Base-by-base conservation (phyloP, 2,329 filamentous ascomycete genomes). In the Huntiella moniliformis region DNA sequence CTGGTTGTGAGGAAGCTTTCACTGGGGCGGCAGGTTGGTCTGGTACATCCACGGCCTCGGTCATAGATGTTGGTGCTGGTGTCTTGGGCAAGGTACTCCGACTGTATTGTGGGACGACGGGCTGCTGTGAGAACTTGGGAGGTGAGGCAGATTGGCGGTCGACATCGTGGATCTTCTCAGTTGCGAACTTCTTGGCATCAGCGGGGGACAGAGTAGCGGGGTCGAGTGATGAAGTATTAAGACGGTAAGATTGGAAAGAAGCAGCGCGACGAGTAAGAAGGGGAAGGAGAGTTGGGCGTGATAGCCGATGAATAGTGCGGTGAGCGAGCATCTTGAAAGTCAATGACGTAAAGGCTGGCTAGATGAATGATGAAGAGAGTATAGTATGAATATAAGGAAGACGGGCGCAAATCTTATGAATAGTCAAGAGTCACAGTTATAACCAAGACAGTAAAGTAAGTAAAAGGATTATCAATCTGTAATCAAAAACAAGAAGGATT, bases 181-280 rank as follows among this genome's bases (percentile, higher is more conserved):
- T 35, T n/a, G 46, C 46, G 16, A 48, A 43, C 46, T 48, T 48
- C 7, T 36, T 22, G 12, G 41, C 46, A 38, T 48, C 46, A 11
- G 36, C 41, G 3, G 46, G 28, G 35, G 13, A 46, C 13, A 46
- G 15, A 10, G 43, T 13, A 18, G 42, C 40, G 17, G 45, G 42
- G 31, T 46, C 47, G 28, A 49, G 10, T n/a, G 47, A 17, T 11
- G 35, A 46, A 11, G 39, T 31, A 1, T 44, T 49, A 4, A 46
- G 34, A 8, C 44, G 47, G 12, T 49, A 38, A 10, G 47, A 33
- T 33, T 49, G 47, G 36, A 49, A 49, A 31, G 47, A 38, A 4
- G 47, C 39, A 12, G 41, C 13, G 16, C 44, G 40, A 17, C 15
- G 13, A 31, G 15, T 10, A 22, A 12, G 13, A 37, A 32, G 28